These are phyloP conservation scores for Boeremia lycopersici DNA, from an alignment of 2,329 filamentous ascomycete genomes.

Conservation along the genomic window DNA sequence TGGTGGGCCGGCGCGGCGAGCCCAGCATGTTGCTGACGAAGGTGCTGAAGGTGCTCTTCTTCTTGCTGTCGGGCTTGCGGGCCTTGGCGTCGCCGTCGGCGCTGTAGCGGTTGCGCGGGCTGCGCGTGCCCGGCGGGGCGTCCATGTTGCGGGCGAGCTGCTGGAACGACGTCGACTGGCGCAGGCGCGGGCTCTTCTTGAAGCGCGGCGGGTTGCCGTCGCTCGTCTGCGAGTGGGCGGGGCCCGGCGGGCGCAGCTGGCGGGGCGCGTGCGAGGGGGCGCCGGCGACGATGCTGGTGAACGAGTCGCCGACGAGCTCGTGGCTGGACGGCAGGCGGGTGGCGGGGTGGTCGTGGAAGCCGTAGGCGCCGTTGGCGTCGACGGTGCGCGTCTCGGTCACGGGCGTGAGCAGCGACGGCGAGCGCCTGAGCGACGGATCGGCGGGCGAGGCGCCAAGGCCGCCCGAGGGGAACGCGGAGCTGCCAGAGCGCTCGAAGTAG, in stretches of 20 bases:
- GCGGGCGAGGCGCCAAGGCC: slow-evolving; percentile 20
- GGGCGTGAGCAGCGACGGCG: slow-evolving; percentile 25
- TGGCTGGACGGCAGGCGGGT: slow-evolving; percentile 8
- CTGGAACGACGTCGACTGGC: slow-evolving; percentile 51
- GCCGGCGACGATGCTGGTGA: slow-evolving; percentile 10
- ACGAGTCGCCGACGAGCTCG: slow-evolving; percentile 15
- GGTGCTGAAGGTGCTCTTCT: slow-evolving; percentile 49
- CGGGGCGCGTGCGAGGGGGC: slow-evolving; percentile 26
- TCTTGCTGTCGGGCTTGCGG: slow-evolving; percentile 46
- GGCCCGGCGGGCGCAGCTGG: slow-evolving; percentile 34
- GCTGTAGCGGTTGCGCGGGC: slow-evolving; percentile 49
- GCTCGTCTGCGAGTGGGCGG: slow-evolving; percentile 36
- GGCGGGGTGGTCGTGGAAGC: slow-evolving; percentile 10
- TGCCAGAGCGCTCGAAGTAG: slow-evolving; percentile 23
- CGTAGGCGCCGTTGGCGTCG: slow-evolving; percentile 14
- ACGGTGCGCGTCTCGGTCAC: slow-evolving; percentile 24
- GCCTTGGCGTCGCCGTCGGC: slow-evolving; percentile 42
- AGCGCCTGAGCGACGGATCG: slow-evolving; percentile 19
- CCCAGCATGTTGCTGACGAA: slow-evolving; percentile 50
- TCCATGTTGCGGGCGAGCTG: slow-evolving; percentile 54
- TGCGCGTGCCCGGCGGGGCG: slow-evolving; percentile 45
- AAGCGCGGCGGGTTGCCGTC: slow-evolving; percentile 28
- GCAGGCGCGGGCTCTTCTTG: slow-evolving; percentile 40
- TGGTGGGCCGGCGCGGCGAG: slow-evolving; percentile 87
- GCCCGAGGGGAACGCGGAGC: not conserved